Evolutionary conservation across 2,329 filamentous ascomycete species (phyloP).

Genomic region (Phaeomoniella chlamydospora): DNA sequence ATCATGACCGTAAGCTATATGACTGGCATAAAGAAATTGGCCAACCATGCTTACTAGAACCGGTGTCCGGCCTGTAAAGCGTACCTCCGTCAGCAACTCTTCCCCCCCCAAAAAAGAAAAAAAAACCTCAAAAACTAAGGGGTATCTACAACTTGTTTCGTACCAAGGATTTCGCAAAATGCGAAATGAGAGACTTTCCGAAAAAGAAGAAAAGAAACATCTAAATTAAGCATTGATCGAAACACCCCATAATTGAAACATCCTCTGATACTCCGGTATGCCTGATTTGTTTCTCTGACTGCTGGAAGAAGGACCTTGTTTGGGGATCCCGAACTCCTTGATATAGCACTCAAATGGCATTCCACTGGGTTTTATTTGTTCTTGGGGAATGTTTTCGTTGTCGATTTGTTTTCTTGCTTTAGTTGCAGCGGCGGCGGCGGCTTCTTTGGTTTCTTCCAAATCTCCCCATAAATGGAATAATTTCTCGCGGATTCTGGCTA

Average conservation of each 20-base stretch:
- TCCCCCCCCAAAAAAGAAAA: too few relatives aligned
- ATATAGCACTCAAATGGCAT: slow-evolving; percentile 57
- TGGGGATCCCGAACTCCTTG: slow-evolving; percentile 49
- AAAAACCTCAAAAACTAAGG: too few relatives aligned
- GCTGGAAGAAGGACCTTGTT: slow-evolving; percentile 14
- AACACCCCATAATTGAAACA: background rate
- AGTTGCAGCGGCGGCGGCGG: slow-evolving; percentile 13
- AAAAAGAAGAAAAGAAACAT: background rate
- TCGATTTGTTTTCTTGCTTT: background rate
- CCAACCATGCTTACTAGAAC: too few relatives aligned
- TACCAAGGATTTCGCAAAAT: too few relatives aligned
- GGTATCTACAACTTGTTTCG: too few relatives aligned
- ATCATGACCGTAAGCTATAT: too few relatives aligned
- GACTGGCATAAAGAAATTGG: too few relatives aligned
- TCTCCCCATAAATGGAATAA: slow-evolving; percentile 77
- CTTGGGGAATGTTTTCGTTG: background rate
- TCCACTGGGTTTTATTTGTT: slow-evolving; percentile 5
- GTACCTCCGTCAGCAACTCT: too few relatives aligned
- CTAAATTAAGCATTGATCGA: background rate
- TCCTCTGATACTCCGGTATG: background rate
- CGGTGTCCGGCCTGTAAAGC: too few relatives aligned
- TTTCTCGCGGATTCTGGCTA: slow-evolving; percentile 48
- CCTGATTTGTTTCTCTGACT: too few relatives aligned
- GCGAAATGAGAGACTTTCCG: too few relatives aligned
- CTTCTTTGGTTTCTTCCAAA: slow-evolving; percentile 53